Base-by-base conservation (phyloP, 768 basidiomycete genomes). In the Gloeostereum incarnatum region DNA sequence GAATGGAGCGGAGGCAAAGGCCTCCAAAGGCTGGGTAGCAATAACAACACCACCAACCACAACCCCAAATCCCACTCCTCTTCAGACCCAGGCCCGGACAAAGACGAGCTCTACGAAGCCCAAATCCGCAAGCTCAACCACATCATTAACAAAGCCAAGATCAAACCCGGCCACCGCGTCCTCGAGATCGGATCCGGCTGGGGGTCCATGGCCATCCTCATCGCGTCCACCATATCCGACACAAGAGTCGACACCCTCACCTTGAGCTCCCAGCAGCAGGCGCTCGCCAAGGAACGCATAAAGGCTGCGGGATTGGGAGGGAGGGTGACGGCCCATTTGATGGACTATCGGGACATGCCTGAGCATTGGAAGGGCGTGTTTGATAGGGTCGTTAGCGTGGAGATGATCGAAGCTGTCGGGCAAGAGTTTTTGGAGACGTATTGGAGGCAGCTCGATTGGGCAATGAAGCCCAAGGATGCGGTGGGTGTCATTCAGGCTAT, bases 101-200 rank as follows among this genome's bases (percentile, higher is more conserved):
- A 31, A 14, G 56, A 63, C 36, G 51, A 55, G 21, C 55, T 71
- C n/a, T 52, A 68, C 39, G 54, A 58, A 7, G 75, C 77, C 1
- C 78, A 80, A 48, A 54, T 79, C 6, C 66, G 75, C 20, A 85
- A 84, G 54, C 52, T 84, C 5, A 59, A 58, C 20, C 76, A 79
- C 47, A 75, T 85, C 49, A 74, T 84, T 41, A 49, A 61, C 5
- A 81, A 79, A 53, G 75, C 81, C 2, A 67, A 73, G 33, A 78
- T 87, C 37, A 60, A 59, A 13, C 61, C 70, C 2, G 72, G 73
- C 0, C 65, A 75, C 37, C 62, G 73, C 34, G 67, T 83, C 0
- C 65, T 85, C 11, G 81, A 85, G 53, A 83, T 85, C 33, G 84
- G 82, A n/a, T 78, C 75, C 4, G 83, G 83, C 3, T 88, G 82